Evolutionary conservation across 306 rosid genomes (phyloP).

Genomic region (Trichosanthes cucumerina): DNA sequence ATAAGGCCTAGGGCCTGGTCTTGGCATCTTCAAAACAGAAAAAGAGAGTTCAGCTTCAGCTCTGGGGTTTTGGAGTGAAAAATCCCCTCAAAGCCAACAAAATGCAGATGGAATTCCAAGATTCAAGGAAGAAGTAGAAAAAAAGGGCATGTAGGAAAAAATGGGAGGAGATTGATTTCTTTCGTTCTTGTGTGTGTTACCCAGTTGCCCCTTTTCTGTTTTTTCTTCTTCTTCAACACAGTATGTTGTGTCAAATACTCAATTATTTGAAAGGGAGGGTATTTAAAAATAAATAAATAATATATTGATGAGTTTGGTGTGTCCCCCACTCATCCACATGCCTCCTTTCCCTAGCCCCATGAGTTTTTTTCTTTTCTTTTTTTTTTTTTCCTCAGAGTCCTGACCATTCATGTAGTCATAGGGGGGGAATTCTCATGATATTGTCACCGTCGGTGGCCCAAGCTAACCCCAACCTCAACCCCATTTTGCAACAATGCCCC

Average conservation of each 20-base stretch:
- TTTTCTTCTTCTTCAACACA: not conserved
- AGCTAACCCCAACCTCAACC: constrained; percentile 40
- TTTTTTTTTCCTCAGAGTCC: constrained; percentile 9
- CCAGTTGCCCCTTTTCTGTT: not conserved
- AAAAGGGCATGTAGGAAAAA: not conserved
- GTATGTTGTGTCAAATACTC: constrained; percentile 15
- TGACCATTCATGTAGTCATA: constrained; percentile 24
- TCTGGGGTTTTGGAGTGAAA: not conserved
- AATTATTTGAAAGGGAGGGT: constrained; percentile 29
- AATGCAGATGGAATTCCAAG: not conserved
- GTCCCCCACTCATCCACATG: constrained; percentile 81
- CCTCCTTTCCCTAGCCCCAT: constrained; percentile 61
- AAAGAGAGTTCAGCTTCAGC: not conserved
- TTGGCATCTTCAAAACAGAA: constrained; percentile 37
- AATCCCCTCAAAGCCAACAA: not conserved
- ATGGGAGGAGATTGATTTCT: not conserved
- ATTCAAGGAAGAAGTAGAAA: not conserved
- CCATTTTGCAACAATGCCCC: constrained; percentile 12
- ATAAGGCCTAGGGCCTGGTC: constrained; percentile 64
- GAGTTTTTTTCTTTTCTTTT: constrained; percentile 27
- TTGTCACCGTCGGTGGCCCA: constrained; percentile 45
- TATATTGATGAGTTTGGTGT: constrained; percentile 29
- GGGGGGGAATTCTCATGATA: constrained; percentile 15
- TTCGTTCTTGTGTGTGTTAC: not conserved
- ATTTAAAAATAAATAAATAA: no score